Evolutionary conservation across 1,284 basidiomycete genomes (phyloP).

Genomic region (Phlebopus sp.): DNA sequence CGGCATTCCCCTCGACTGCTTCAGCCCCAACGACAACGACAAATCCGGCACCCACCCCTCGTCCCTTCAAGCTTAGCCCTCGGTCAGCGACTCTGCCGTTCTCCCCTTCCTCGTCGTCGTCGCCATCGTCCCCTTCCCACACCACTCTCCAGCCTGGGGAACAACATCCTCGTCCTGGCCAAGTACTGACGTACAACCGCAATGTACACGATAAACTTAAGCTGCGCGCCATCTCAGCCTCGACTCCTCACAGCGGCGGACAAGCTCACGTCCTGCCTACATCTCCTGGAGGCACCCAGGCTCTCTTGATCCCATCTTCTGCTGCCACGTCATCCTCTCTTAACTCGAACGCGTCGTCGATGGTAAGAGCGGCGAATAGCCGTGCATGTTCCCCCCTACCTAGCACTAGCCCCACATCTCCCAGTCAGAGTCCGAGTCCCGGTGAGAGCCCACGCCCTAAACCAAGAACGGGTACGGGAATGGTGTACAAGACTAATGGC

Average conservation of each 20-base stretch:
- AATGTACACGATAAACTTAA: conserved; percentile 40
- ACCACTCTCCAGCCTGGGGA: conserved; percentile 34
- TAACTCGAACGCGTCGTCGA: conserved; percentile 12
- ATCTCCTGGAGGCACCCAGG: conserved; percentile 21
- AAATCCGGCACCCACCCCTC: conserved; percentile 17
- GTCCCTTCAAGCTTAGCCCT: conserved; percentile 24
- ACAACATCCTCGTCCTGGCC: conserved; percentile 25
- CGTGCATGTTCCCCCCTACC: conserved; percentile 23
- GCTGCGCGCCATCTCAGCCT: conserved; percentile 18
- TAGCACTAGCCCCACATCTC: conserved; percentile 1
- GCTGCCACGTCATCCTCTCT: conserved; percentile 12
- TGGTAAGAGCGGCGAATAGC: conserved; percentile 5
- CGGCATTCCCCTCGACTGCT: conserved; percentile 1
- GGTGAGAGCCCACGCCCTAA: conserved; percentile 41
- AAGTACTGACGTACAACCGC: conserved; percentile 37
- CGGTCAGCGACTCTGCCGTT: conserved; percentile 14
- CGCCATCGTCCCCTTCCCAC: conserved; percentile 2
- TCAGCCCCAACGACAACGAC: neutral
- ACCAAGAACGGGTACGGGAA: conserved; percentile 66
- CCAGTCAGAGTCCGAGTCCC: conserved; percentile 4
- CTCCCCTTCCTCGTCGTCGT: conserved; percentile 13
- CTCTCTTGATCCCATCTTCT: conserved; percentile 33
- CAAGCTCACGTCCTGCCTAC: conserved; percentile 2
- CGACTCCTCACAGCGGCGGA: conserved; percentile 7
- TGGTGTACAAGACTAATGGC: conserved; percentile 52